These are phyloP conservation scores for Hypomontagnella monticulosa DNA, from an alignment of 495 filamentous ascomycete species.

Conservation along the genomic window DNA sequence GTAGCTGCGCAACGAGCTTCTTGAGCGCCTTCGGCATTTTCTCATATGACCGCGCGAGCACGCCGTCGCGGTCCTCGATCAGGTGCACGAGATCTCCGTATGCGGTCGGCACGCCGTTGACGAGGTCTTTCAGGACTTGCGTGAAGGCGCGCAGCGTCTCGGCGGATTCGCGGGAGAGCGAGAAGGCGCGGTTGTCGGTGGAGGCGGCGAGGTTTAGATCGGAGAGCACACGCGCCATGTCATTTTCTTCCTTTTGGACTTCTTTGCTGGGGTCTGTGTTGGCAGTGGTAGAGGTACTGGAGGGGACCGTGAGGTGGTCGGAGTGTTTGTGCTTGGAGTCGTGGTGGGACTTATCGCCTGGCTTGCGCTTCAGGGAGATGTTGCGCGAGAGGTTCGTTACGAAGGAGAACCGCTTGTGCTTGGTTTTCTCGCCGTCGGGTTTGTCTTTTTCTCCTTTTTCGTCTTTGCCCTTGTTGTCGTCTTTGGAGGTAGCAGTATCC, in stretches of 20 bases:
- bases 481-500: constrained; percentile 18
- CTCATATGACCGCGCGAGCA: constrained; percentile 78
- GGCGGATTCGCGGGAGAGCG: constrained; percentile 80
- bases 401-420: constrained; percentile 54
- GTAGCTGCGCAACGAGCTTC: constrained; percentile 85
- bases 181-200: constrained; percentile 60
- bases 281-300: no score
- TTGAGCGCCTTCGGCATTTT: constrained; percentile 83
- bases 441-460: constrained; percentile 27
- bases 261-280: constrained; percentile 51
- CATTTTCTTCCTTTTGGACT: constrained; percentile 70
- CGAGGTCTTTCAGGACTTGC: constrained; percentile 86
- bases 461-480: constrained; percentile 23
- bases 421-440: constrained; percentile 15
- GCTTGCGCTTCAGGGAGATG: constrained; percentile 41
- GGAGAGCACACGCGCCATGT: constrained; percentile 79
- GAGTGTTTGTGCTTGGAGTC: constrained; percentile 18
- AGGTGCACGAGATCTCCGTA: constrained; percentile 87
- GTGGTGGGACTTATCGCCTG: constrained; percentile 3
- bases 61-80: constrained; percentile 79
- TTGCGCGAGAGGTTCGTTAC: constrained; percentile 28
- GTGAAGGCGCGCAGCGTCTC: constrained; percentile 85
- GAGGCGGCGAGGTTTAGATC: constrained; percentile 38
- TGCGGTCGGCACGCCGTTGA: constrained; percentile 90
- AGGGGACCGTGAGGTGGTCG: constrained; percentile 34